A percentile compares a stretch with the other conserved stretches of the same genome.
Conservation (phyloP, 768 basidiomycete genomes). For the Candolleomyces aberdarensis region DNA sequence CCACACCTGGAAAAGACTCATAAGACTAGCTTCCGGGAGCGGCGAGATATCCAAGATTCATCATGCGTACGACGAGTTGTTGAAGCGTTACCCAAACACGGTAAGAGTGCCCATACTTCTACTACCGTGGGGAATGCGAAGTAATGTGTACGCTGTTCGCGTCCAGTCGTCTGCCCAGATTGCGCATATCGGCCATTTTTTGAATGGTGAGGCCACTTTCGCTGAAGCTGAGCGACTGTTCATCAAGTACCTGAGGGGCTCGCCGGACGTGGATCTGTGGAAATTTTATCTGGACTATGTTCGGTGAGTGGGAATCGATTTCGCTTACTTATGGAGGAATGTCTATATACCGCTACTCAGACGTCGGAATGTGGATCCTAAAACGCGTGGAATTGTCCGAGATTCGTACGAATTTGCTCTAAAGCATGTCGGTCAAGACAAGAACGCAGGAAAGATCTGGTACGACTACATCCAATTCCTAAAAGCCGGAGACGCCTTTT, state of each 20-base stretch:
- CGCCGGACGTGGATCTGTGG: conserved; percentile 89
- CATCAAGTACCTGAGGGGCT: conserved; percentile 78
- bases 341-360: conserved; percentile 29
- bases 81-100: conserved; percentile 87
- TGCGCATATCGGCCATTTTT: conserved; percentile 75
- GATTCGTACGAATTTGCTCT: conserved; percentile 94
- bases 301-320: conserved; percentile 48
- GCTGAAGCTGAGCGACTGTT: conserved; percentile 85
- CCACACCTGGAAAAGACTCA: conserved; percentile 74
- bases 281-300: conserved; percentile 93
- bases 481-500: conserved; percentile 70
- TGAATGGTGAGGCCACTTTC: conserved; percentile 61
- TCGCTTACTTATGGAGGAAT: conserved; percentile 14
- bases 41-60: conserved; percentile 80
- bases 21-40: conserved; percentile 71
- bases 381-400: conserved; percentile 71
- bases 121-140: no score
- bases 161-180: conserved; percentile 77
- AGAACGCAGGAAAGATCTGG: conserved; percentile 92
- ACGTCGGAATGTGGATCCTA: conserved; percentile 63
- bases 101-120: conserved; percentile 43
- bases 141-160: background rate
- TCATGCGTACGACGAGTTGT: conserved; percentile 75
- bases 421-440: conserved; percentile 85
- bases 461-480: conserved; percentile 91